phyloP scores from a whole-genome alignment of 2,329 filamentous ascomycete genomes.

The Fusarium sp. region DNA sequence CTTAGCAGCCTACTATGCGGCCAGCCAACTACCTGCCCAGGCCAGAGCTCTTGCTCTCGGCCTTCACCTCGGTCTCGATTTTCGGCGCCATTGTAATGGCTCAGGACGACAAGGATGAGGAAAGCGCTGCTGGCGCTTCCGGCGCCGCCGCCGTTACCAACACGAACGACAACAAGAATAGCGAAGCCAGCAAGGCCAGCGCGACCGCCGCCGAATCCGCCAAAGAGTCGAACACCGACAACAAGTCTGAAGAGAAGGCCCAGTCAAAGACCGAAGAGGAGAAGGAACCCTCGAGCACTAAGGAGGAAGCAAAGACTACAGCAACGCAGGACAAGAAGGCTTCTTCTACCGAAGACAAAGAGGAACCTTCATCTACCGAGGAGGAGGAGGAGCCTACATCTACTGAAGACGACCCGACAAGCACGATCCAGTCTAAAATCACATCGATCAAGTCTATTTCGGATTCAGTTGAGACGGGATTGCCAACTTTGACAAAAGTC shows the following conservation, averaged over 20 bases:
- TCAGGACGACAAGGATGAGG: slow-evolving; percentile 43
- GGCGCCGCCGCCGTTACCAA: slow-evolving; percentile 16
- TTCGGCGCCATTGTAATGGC: slow-evolving; percentile 50
- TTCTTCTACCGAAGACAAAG: slow-evolving; percentile 23
- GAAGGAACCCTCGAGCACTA: slow-evolving; percentile 26
- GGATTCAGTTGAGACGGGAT: slow-evolving; percentile 45
- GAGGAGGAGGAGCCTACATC: slow-evolving; percentile 34
- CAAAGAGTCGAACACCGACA: slow-evolving; percentile 33
- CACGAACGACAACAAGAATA: slow-evolving; percentile 7
- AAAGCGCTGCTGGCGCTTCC: slow-evolving; percentile 30
- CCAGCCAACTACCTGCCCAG: slow-evolving; percentile 44
- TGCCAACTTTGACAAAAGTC: slow-evolving; percentile 58
- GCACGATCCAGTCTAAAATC: slow-evolving; percentile 29
- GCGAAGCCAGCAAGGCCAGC: slow-evolving; percentile 18
- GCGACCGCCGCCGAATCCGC: slow-evolving; percentile 26
- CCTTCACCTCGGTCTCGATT: slow-evolving; percentile 45
- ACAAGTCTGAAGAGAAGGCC: slow-evolving; percentile 22
- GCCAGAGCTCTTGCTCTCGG: slow-evolving; percentile 45
- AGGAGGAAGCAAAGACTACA: slow-evolving; percentile 24
- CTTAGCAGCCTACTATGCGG: slow-evolving; percentile 40
- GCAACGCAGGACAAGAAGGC: slow-evolving; percentile 28
- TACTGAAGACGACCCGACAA: slow-evolving; percentile 33
- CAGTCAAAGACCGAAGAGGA: slow-evolving; percentile 19
- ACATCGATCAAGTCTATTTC: slow-evolving; percentile 32
- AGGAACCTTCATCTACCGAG: slow-evolving; percentile 40